phyloP scores from a whole-genome alignment of 1,139 yeast genomes.

The Suhomyces wounanorum region DNA sequence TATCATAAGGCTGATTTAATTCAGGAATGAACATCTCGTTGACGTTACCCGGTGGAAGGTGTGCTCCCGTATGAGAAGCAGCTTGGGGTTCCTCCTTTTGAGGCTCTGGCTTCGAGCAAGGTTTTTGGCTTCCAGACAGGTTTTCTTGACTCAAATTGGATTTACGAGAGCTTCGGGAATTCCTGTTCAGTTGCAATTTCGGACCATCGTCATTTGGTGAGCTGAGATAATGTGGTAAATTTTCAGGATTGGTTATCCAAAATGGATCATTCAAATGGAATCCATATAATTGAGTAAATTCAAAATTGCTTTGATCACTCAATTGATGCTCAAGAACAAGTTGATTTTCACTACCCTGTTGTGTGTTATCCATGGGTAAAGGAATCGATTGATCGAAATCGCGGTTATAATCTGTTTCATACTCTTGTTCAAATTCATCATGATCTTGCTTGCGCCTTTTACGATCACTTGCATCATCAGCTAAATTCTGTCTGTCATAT shows the following conservation, averaged over 20 bases:
- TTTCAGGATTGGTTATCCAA: conserved; percentile 47
- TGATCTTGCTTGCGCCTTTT: conserved; percentile 7
- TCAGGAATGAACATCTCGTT: conserved; percentile 8
- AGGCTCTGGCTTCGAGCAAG: background rate
- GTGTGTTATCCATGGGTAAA: background rate
- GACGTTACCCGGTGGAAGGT: conserved; percentile 2
- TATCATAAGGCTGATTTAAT: conserved; percentile 3
- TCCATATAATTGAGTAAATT: conserved; percentile 21
- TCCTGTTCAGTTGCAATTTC: background rate
- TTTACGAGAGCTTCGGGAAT: background rate
- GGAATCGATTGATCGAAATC: conserved; percentile 5
- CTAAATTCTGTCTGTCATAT: conserved; percentile 23
- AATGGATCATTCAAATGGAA: conserved; percentile 45
- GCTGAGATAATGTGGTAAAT: conserved; percentile 40
- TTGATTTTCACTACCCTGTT: conserved; percentile 1
- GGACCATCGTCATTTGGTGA: conserved; percentile 37
- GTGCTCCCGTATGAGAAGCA: background rate
- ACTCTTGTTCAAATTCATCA: conserved; percentile 1
- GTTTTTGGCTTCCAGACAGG: background rate
- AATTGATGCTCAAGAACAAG: conserved; percentile 3
- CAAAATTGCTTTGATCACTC: conserved; percentile 6
- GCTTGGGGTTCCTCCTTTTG: background rate
- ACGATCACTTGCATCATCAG: conserved; percentile 2
- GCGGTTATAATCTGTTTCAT: background rate
- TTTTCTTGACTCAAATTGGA: background rate